A percentile compares a stretch with the other conserved stretches of the same genome.
Conservation (phyloP, 805 yeast genomes). For the Komagataella kurtzmanii region DNA sequence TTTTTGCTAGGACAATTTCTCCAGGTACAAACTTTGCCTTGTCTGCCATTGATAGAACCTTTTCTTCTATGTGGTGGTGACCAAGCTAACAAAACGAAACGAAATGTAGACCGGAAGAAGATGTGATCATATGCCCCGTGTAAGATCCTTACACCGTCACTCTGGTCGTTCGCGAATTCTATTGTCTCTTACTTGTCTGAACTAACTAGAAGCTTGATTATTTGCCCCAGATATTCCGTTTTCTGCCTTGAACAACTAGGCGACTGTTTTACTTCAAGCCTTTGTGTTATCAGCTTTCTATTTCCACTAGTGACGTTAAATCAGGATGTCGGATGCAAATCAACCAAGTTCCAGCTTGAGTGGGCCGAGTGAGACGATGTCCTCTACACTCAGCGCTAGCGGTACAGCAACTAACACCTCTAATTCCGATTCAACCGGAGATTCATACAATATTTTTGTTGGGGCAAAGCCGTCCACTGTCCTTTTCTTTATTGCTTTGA, state of each 20-base stretch:
- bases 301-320: too few species aligned
- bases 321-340: not conserved
- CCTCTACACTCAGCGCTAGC: not conserved
- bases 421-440: not conserved
- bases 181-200: not conserved
- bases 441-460: conserved; percentile 8
- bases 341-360: not conserved
- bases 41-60: not conserved
- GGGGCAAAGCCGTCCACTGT: conserved; percentile 47
- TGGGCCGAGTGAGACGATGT: not conserved
- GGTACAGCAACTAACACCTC: not conserved
- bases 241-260: not conserved
- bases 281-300: not conserved
- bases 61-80: not conserved
- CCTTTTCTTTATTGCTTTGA: conserved; percentile 48
- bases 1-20: conserved; percentile 29
- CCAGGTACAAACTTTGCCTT: conserved; percentile 6
- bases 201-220: not conserved
- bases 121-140: not conserved
- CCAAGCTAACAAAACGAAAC: not conserved
- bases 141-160: not conserved
- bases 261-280: not conserved
- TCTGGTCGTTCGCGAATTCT: not conserved
- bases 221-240: not conserved
- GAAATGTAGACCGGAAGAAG: not conserved